A percentile compares a stretch with the other conserved stretches of the same genome.
phyloP scores from a whole-genome alignment of 1,284 basidiomycete genomes.

The Dichomitus squalens region DNA sequence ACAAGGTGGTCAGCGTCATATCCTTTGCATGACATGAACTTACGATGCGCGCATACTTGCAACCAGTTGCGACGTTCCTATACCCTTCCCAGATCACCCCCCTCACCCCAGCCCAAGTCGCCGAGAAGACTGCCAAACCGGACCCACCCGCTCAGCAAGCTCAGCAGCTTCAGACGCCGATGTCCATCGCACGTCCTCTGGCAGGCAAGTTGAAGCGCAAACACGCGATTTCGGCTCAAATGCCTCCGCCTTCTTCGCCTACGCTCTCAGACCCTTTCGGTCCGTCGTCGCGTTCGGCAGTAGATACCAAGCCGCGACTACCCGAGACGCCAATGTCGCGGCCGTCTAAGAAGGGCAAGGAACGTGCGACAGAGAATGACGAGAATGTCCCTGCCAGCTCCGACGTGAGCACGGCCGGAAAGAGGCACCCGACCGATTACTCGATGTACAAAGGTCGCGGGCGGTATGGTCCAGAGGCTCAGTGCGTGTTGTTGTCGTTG shows the following conservation, averaged over 20 bases:
- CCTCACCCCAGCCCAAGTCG: slow-evolving; percentile 1
- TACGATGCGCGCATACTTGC: not conserved
- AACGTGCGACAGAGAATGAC: slow-evolving; percentile 13
- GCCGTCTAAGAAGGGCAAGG: slow-evolving; percentile 15
- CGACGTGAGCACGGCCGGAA: not conserved
- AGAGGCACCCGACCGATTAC: slow-evolving; percentile 20
- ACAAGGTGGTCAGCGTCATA: slow-evolving; percentile 12
- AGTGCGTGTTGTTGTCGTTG: slow-evolving; percentile 11
- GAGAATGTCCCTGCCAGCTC: slow-evolving; percentile 11
- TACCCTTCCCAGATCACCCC: slow-evolving; percentile 17
- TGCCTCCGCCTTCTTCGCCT: slow-evolving; percentile 1
- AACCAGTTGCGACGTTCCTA: slow-evolving; percentile 8
- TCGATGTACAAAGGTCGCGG: slow-evolving; percentile 29
- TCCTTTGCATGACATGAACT: not conserved
- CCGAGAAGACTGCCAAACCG: slow-evolving; percentile 7
- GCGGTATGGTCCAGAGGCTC: slow-evolving; percentile 20
- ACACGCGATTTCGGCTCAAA: not conserved
- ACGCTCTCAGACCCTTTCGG: not conserved
- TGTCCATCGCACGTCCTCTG: slow-evolving; percentile 11
- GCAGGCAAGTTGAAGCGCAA: not conserved
- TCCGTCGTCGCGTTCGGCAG: not conserved
- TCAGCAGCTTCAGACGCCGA: slow-evolving; percentile 15
- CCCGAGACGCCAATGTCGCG: slow-evolving; percentile 10
- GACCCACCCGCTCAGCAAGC: not conserved
- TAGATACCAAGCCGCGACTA: not conserved